These are phyloP conservation scores for Penium margaritaceum DNA, from an alignment of 139 green algal species.

Conservation along the genomic window DNA sequence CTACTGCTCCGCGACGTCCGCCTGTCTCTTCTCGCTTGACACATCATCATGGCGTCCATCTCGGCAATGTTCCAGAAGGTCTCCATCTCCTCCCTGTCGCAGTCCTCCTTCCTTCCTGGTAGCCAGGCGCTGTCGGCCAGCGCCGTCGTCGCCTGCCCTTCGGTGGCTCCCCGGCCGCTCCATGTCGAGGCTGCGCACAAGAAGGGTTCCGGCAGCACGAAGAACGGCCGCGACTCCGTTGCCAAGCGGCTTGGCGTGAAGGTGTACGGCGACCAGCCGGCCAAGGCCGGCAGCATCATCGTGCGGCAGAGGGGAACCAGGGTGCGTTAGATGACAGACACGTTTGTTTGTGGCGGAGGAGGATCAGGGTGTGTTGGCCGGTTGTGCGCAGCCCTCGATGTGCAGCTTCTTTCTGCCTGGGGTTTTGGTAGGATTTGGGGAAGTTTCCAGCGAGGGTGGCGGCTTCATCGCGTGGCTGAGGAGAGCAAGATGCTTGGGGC, in stretches of 20 bases:
- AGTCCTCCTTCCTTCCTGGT: conserved; percentile 1
- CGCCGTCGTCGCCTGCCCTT: no score
- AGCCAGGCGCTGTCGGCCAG: not conserved
- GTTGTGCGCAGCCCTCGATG: not conserved
- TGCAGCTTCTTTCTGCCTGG: not conserved
- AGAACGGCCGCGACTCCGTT: conserved; percentile 93
- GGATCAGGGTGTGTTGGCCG: not conserved
- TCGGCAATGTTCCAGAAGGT: conserved; percentile 28
- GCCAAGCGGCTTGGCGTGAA: conserved; percentile 85
- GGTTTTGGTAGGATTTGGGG: not conserved
- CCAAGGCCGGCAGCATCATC: conserved; percentile 90
- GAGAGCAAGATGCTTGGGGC: not conserved
- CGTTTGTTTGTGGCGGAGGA: no score
- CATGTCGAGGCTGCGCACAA: conserved; percentile 62
- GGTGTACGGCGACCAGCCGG: conserved; percentile 85
- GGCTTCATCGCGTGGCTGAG: not conserved
- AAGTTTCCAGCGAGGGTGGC: not conserved
- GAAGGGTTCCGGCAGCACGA: conserved; percentile 83
- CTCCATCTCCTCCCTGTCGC: conserved; percentile 7
- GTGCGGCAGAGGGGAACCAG: conserved; percentile 77
- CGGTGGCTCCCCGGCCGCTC: no score
- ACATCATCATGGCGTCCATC: conserved; percentile 9
- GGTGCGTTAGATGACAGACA: conserved; percentile 19
- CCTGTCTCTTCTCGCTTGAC: no score
- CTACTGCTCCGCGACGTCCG: no score